Conservation (phyloP, 164 flowering plant species). For the Liriodendron chinense region DNA sequence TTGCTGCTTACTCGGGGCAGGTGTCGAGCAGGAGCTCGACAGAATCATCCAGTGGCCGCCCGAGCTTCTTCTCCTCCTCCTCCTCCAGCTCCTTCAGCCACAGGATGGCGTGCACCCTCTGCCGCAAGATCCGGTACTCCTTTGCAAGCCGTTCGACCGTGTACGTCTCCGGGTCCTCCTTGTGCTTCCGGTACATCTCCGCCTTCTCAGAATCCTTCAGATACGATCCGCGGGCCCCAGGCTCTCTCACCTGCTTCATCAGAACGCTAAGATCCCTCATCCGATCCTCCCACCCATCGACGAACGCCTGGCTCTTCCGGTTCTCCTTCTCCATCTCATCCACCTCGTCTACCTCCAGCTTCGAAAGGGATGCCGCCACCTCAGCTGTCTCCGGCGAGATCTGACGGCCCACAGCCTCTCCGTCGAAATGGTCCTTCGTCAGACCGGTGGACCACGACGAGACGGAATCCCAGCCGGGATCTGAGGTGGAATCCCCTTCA, state of each 20-base stretch:
- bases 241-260: conserved; percentile 78
- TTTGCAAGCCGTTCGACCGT: conserved; percentile 82
- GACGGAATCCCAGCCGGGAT: conserved; percentile 49
- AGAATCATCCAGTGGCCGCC: conserved; percentile 77
- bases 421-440: conserved; percentile 79
- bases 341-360: conserved; percentile 11
- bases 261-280: conserved; percentile 40
- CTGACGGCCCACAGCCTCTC: conserved; percentile 53
- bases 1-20: conserved; percentile 25
- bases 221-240: conserved; percentile 82
- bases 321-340: conserved; percentile 37
- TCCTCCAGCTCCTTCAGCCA: conserved; percentile 88
- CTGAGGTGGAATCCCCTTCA: conserved; percentile 19
- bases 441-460: conserved; percentile 81
- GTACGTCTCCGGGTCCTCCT: conserved; percentile 77
- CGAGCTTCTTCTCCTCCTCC: conserved; percentile 82
- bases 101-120: conserved; percentile 89
- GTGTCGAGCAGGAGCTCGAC: conserved; percentile 72
- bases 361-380: neutral
- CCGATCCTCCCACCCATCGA: conserved; percentile 49
- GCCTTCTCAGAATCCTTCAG: conserved; percentile 86
- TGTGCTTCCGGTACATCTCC: conserved; percentile 78
- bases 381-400: neutral
- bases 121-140: conserved; percentile 88
- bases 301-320: conserved; percentile 34